phyloP scores from a whole-genome alignment of 495 filamentous ascomycete genomes.

The Tuber melanosporum region DNA sequence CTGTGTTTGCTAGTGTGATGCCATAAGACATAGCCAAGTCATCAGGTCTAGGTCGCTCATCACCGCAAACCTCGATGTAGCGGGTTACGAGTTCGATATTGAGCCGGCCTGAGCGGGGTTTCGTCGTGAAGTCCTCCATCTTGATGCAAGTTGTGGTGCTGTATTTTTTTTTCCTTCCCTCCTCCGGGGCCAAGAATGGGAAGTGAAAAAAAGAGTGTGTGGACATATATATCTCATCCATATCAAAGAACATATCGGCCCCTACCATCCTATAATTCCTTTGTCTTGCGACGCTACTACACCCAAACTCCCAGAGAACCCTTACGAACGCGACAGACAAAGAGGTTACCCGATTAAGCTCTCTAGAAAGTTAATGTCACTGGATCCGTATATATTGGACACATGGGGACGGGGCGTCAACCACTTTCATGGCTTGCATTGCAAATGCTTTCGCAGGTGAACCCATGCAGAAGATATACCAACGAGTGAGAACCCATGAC shows the following conservation, averaged over 20 bases:
- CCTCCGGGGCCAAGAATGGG: background rate
- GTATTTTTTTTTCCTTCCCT: background rate
- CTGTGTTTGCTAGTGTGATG: background rate
- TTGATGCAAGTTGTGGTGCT: background rate
- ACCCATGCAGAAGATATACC: background rate
- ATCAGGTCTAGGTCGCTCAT: background rate
- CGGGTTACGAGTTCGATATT: no score
- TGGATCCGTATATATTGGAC: background rate
- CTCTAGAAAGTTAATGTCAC: background rate
- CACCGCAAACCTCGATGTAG: no score
- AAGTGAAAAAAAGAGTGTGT: no score
- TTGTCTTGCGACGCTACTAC: background rate
- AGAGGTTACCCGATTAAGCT: background rate
- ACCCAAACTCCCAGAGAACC: background rate
- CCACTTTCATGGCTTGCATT: no score
- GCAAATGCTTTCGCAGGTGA: background rate
- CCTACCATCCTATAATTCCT: background rate
- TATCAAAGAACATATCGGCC: background rate
- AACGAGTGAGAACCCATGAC: background rate
- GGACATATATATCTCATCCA: background rate
- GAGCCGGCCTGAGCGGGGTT: background rate
- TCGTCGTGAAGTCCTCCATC: background rate
- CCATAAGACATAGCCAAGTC: accelerated
- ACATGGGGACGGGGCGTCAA: background rate
- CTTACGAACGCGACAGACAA: background rate